Conservation (phyloP, 2,329 filamentous ascomycete genomes). For the Talaromyces sp. region DNA sequence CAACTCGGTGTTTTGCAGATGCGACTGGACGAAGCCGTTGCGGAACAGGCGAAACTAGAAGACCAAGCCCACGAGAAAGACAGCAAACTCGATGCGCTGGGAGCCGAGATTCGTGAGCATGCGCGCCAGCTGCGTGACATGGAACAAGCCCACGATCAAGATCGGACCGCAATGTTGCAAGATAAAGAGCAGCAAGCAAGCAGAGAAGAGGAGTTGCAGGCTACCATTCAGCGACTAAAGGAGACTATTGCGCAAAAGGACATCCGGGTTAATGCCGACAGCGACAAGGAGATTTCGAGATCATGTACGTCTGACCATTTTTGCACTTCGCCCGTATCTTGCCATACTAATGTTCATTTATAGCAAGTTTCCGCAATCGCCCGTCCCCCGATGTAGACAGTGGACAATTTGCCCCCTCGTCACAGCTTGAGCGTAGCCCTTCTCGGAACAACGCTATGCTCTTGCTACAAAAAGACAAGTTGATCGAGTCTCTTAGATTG, state of each 20-base stretch:
- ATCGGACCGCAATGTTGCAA: conserved; percentile 79
- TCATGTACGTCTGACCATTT: conserved; percentile 40
- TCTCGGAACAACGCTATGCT: conserved; percentile 86
- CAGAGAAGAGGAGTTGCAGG: conserved; percentile 84
- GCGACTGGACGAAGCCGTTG: conserved; percentile 76
- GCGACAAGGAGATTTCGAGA: conserved; percentile 48
- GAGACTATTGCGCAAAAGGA: conserved; percentile 78
- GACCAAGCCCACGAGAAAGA: conserved; percentile 83
- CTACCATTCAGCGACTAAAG: conserved; percentile 85
- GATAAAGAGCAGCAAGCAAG: conserved; percentile 86
- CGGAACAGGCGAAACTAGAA: conserved; percentile 81
- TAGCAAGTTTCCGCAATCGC: conserved; percentile 48
- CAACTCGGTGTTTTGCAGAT: conserved; percentile 80
- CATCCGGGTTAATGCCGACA: conserved; percentile 46
- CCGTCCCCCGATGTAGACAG: conserved; percentile 61
- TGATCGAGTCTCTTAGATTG: conserved; percentile 86
- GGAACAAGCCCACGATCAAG: conserved; percentile 87
- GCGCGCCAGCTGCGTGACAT: conserved; percentile 82
- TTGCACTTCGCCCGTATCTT: background rate
- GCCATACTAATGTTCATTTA: conserved; percentile 5
- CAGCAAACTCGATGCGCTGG: conserved; percentile 73
- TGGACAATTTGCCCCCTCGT: conserved; percentile 80
- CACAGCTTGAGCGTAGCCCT: conserved; percentile 79
- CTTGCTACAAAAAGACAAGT: conserved; percentile 89
- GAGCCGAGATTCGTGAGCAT: conserved; percentile 79